phyloP scores from a whole-genome alignment of 352 stramenopile genomes.

The Blastocystis sp. region DNA sequence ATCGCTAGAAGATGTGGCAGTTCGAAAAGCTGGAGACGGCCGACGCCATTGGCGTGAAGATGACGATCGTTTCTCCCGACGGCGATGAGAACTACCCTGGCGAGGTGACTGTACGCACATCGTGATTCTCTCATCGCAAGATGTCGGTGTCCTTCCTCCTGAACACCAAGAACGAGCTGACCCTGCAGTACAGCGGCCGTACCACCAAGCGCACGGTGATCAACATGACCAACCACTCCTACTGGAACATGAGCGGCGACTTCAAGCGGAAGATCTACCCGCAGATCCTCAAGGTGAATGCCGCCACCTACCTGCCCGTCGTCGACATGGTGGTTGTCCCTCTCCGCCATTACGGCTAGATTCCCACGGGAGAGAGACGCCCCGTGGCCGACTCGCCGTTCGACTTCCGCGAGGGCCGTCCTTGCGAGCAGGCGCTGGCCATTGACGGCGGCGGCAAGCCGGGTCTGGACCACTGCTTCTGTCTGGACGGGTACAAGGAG shows the following conservation, averaged over 20 bases:
- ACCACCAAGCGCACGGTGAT: slow-evolving; percentile 69
- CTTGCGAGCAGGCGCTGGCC: slow-evolving; percentile 18
- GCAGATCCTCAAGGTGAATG: slow-evolving; percentile 68
- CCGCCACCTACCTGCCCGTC: slow-evolving; percentile 68
- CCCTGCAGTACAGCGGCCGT: slow-evolving; percentile 49
- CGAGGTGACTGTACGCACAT: slow-evolving; percentile 27
- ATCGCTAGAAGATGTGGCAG: slow-evolving; percentile 40
- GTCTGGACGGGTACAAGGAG: slow-evolving; percentile 46
- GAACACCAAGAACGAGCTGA: slow-evolving; percentile 65
- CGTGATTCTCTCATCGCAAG: background rate
- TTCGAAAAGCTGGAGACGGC: slow-evolving; percentile 56
- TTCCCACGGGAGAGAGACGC: slow-evolving; percentile 69
- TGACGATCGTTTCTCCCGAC: slow-evolving; percentile 51
- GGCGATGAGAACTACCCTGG: slow-evolving; percentile 69
- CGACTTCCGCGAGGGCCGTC: slow-evolving; percentile 63
- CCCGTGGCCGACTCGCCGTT: slow-evolving; percentile 67
- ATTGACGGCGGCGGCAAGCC: slow-evolving; percentile 70
- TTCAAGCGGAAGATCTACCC: slow-evolving; percentile 67
- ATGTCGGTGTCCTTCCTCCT: slow-evolving; percentile 63
- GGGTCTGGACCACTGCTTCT: slow-evolving; percentile 70
- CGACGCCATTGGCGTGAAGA: slow-evolving; percentile 12
- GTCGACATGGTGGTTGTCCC: background rate
- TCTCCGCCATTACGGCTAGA: background rate
- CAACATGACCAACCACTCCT: slow-evolving; percentile 72
- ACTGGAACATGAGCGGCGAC: slow-evolving; percentile 71